Evolutionary conservation across 2,329 filamentous ascomycete genomes (phyloP).

Genomic region (Neofusicoccum ribis): DNA sequence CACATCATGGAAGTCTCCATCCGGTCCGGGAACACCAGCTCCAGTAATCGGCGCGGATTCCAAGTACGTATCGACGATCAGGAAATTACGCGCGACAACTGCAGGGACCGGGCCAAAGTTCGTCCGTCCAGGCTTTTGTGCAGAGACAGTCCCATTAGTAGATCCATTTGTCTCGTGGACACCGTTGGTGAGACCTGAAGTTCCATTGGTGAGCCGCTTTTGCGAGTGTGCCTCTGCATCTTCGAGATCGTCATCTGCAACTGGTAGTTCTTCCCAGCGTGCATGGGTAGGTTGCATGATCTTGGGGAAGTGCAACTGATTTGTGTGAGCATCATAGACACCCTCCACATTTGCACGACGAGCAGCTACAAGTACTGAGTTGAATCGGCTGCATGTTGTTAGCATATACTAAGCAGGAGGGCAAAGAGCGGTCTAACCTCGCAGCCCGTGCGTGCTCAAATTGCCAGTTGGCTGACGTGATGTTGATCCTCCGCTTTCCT

Average conservation of each 20-base stretch:
- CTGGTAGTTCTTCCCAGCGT: constrained; percentile 71
- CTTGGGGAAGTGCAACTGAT: constrained; percentile 81
- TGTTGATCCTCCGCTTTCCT: constrained; percentile 78
- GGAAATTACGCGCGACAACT: constrained; percentile 61
- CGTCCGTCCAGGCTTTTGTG: constrained; percentile 25
- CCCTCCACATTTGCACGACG: constrained; percentile 71
- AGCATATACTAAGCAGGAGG: constrained; percentile 24
- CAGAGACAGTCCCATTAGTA: constrained; percentile 16
- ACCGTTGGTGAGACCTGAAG: constrained; percentile 39
- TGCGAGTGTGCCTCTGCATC: constrained; percentile 26
- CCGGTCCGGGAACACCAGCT: constrained; percentile 60
- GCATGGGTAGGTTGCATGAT: constrained; percentile 88
- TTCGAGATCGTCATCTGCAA: constrained; percentile 25
- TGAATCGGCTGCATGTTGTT: constrained; percentile 69
- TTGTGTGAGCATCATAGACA: constrained; percentile 92
- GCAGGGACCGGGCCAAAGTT: constrained; percentile 58
- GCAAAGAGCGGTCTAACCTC: constrained; percentile 59
- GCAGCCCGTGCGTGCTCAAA: constrained; percentile 89
- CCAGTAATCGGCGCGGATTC: constrained; percentile 60
- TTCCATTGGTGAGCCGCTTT: constrained; percentile 28
- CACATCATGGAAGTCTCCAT: constrained; percentile 51
- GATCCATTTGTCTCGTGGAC: constrained; percentile 21
- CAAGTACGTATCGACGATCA: constrained; percentile 62
- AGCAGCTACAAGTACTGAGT: constrained; percentile 68
- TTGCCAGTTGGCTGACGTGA: constrained; percentile 96